Percentiles rank a stretch among this genome's conserved stretches.
Evolutionary conservation across 2,329 filamentous ascomycete genomes (phyloP).

Genomic region (Boeremia lycopersici): DNA sequence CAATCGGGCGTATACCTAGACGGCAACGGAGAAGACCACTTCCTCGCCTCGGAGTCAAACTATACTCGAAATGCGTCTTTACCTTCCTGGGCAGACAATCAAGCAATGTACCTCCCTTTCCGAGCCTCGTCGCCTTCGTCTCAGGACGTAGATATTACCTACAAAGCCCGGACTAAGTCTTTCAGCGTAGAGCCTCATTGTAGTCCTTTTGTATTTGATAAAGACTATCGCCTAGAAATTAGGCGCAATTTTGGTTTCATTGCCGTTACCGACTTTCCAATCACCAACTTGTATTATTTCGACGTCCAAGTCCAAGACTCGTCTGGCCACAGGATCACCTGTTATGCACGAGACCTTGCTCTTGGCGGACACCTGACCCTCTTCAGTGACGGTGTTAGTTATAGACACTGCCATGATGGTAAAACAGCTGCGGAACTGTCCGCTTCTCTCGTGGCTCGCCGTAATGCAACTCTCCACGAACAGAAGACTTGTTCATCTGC

Average conservation of each 20-base stretch:
- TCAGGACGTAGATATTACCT: not conserved
- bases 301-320: too few species aligned
- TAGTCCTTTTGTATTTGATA: conserved; percentile 19
- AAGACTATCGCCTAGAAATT: too few species aligned
- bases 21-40: conserved; percentile 41
- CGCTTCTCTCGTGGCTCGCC: not conserved
- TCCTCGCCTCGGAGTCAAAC: conserved; percentile 54
- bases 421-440: not conserved
- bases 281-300: not conserved
- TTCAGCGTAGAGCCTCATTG: conserved; percentile 46
- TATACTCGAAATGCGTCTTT: conserved; percentile 51
- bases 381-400: too few species aligned
- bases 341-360: too few species aligned
- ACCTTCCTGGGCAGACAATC: conserved; percentile 55
- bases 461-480: not conserved
- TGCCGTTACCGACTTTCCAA: not conserved
- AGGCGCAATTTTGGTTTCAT: too few species aligned
- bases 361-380: too few species aligned
- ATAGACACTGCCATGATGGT: not conserved
- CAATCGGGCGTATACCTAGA: conserved; percentile 12
- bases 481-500: conserved; percentile 22
- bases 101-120: conserved; percentile 57
- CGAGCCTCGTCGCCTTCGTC: not conserved
- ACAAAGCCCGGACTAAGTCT: conserved; percentile 36
- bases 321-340: too few species aligned